A percentile compares a stretch with the other conserved stretches of the same genome.
phyloP scores from a whole-genome alignment of 2,329 filamentous ascomycete genomes.

The Talaromyces rugulosus region DNA sequence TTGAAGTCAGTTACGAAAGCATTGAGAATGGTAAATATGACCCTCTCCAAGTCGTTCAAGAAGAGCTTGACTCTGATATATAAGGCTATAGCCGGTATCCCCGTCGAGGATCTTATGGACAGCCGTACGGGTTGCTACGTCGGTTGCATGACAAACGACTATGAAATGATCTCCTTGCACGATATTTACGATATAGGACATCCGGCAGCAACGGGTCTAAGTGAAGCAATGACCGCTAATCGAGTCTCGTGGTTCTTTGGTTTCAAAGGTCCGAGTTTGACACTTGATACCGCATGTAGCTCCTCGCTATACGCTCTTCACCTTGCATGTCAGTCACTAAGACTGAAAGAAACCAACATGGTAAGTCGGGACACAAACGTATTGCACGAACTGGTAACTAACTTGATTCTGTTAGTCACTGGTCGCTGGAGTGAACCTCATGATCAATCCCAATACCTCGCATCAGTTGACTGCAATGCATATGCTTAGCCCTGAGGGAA shows the following conservation, averaged over 20 bases:
- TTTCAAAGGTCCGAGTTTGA: slow-evolving; percentile 23
- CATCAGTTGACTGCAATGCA: slow-evolving; percentile 18
- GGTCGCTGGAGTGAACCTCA: slow-evolving; percentile 35
- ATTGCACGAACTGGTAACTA: too few species aligned
- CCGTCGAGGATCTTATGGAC: slow-evolving; percentile 17
- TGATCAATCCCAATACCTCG: slow-evolving; percentile 27
- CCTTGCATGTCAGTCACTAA: slow-evolving; percentile 20
- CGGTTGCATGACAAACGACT: slow-evolving; percentile 16
- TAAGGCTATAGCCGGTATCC: slow-evolving; percentile 15
- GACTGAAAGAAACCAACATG: slow-evolving; percentile 13
- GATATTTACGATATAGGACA: slow-evolving; percentile 20
- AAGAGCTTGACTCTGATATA: neutral
- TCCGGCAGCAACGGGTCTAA: slow-evolving; percentile 19
- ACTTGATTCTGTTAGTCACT: slow-evolving; percentile 13
- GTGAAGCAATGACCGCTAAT: slow-evolving; percentile 21
- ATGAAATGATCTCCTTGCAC: slow-evolving; percentile 18
- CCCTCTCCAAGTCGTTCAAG: neutral
- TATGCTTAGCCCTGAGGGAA: slow-evolving; percentile 16
- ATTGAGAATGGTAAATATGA: slow-evolving; percentile 17
- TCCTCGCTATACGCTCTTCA: slow-evolving; percentile 22
- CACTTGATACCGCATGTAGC: slow-evolving; percentile 28
- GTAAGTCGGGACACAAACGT: slow-evolving; percentile 14
- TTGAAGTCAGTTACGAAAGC: slow-evolving; percentile 21
- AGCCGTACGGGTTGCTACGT: slow-evolving; percentile 19
- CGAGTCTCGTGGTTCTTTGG: slow-evolving; percentile 28